Percentiles rank a stretch among this genome's conserved stretches.
Evolutionary conservation across 805 yeast species (phyloP).

Genomic region (Pichia heedii): DNA sequence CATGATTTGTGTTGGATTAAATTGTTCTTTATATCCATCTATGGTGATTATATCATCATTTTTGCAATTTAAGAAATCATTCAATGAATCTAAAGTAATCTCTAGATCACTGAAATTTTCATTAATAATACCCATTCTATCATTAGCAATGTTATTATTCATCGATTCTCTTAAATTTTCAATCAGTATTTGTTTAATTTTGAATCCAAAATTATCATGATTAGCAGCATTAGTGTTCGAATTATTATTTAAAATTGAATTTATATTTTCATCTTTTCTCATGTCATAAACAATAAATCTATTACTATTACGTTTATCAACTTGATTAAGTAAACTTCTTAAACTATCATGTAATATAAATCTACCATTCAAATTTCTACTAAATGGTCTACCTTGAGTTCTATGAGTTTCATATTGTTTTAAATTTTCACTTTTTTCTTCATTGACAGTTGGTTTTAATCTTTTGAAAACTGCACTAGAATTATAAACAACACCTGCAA

Average conservation of each 20-base stretch:
- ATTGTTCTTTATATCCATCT: conserved; percentile 9
- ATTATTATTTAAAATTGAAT: too few species aligned
- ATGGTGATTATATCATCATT: conserved; percentile 6
- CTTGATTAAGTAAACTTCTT: conserved; percentile 16
- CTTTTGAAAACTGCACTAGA: conserved; percentile 21
- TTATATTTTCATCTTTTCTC: conserved; percentile 1
- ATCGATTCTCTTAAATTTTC: neutral
- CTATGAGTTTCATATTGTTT: conserved; percentile 8
- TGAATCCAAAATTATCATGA: neutral
- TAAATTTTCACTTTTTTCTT: conserved; percentile 3
- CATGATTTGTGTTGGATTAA: conserved; percentile 1
- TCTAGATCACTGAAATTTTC: neutral
- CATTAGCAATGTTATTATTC: neutral
- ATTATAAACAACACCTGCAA: conserved; percentile 21
- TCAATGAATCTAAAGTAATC: conserved; percentile 3
- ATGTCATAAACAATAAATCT: conserved; percentile 16
- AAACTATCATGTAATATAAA: conserved; percentile 23
- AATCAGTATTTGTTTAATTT: neutral
- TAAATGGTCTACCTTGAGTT: conserved; percentile 31
- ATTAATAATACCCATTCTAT: conserved; percentile 1
- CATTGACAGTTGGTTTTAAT: conserved; percentile 11
- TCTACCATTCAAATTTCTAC: conserved; percentile 21
- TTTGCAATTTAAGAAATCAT: conserved; percentile 4
- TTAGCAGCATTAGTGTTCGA: too few species aligned
- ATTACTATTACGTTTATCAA: conserved; percentile 18